Percentiles rank a stretch among this genome's conserved stretches.
Conservation (phyloP, 441 rosid species). For the Aleurites moluccanus region DNA sequence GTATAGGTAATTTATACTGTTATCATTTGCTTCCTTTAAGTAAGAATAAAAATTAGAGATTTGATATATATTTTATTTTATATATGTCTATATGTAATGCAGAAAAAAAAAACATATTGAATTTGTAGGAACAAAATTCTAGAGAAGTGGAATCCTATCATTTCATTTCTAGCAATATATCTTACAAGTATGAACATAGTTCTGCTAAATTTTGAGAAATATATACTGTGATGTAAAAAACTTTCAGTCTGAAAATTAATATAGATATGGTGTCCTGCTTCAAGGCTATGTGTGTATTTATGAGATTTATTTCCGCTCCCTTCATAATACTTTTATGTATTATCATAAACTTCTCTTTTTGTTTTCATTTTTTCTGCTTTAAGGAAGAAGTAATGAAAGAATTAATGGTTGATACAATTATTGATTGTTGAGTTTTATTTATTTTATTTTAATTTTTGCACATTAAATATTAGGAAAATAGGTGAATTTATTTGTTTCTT, state of each 20-base stretch:
- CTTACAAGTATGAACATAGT: not conserved
- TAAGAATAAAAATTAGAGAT: not conserved
- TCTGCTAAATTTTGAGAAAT: not conserved
- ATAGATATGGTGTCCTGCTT: conserved; percentile 95
- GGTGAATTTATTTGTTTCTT: too few species aligned
- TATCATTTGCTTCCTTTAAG: not conserved
- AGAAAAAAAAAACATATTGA: not conserved
- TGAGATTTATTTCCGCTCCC: conserved; percentile 93
- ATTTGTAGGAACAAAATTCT: not conserved
- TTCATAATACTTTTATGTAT: conserved; percentile 86
- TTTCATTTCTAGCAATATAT: not conserved
- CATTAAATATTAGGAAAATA: too few species aligned
- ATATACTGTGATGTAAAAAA: conserved; percentile 51
- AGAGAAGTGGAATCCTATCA: not conserved
- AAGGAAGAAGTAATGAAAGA: too few species aligned
- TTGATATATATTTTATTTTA: not conserved
- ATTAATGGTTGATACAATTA: too few species aligned
- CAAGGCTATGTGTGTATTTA: conserved; percentile 96
- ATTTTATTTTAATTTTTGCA: too few species aligned
- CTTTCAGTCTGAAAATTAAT: conserved; percentile 80
- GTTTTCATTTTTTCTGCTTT: too few species aligned
- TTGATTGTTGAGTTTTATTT: too few species aligned
- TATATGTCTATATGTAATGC: not conserved
- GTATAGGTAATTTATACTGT: not conserved
- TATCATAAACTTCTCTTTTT: too few species aligned